Base-by-base conservation (phyloP, 176 grass and related monocot species). In the Rhynchospora breviuscula region DNA sequence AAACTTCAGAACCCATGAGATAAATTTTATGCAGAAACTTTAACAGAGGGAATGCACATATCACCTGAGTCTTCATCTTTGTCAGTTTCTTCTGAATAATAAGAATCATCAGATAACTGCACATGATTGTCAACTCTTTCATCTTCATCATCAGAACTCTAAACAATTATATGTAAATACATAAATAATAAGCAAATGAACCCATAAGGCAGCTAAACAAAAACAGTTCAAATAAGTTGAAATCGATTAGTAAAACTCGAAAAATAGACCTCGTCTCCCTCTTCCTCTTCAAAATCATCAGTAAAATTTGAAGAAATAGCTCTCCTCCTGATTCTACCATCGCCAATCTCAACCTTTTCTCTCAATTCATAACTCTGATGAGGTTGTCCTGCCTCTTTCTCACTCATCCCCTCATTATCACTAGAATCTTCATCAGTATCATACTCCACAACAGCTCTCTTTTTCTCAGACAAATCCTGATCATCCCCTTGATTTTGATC, bases 311-410 rank as follows among this genome's bases (percentile, higher is more conserved):
- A 35, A 60, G 89, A 95, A 43, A 93, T 84, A 59, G 87, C 96
- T 91, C 85, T 99, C 86, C 91, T 88, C 87, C 96, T 95, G 63
- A 91, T 60, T 84, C 93, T 93, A 82, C 93, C 96, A 81, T 88
- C 56, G 12, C 53, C 83, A 78, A 86, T 71, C 67, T 93, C 91
- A 53, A 91, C 76, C 84, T 91, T 29, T 87, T 95, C 96, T 79
- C 85, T 94, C 81, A 99, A 83, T 72, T 87, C 90, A 83, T 69
- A 79, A 14, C 31, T 81, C 70, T 18, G 82, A 79, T 79, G 56
- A 70, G 84, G 80, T 81, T 35, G 48, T n/a, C 88, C 79, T 73
- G 53, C 23, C 17, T 66, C 73, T 62, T 85, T 88, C 63, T 87
- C 89, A 78, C 67, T 79, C 14, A 78, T 84, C 17, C 85, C 86